A percentile compares a stretch with the other conserved stretches of the same genome.
Conservation (phyloP, 106 monocot genomes). For the Acorus calamus region DNA sequence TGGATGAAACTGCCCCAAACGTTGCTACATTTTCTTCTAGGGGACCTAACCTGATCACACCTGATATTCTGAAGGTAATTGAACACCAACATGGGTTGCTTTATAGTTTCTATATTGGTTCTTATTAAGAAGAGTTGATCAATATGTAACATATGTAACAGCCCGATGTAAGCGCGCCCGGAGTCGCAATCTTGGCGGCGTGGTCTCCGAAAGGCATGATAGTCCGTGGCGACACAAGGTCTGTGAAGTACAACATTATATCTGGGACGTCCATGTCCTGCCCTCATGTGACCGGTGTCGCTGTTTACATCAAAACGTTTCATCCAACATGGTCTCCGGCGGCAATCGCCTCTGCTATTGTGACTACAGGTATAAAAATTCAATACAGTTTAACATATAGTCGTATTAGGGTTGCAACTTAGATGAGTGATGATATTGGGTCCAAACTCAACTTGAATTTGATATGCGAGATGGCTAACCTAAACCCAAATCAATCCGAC, state of each 20-base stretch:
- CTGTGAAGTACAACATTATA: not conserved
- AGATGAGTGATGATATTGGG: no score
- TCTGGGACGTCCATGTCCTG: conserved; percentile 10
- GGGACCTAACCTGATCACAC: conserved; percentile 23
- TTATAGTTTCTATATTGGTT: no score
- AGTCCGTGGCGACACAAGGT: not conserved
- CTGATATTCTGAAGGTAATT: conserved; percentile 22
- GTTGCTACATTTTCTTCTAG: conserved; percentile 23
- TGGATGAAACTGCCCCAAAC: conserved; percentile 13
- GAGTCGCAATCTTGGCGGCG: conserved; percentile 1
- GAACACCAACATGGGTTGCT: not conserved
- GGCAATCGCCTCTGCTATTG: conserved; percentile 1
- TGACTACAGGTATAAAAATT: conserved; percentile 5
- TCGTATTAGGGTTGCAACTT: no score
- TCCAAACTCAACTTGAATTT: no score
- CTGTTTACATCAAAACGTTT: not conserved
- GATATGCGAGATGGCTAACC: no score
- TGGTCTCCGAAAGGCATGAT: conserved; percentile 5
- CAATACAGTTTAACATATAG: no score
- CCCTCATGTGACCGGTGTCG: conserved; percentile 4
- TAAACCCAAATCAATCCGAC: no score
- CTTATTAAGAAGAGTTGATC: not conserved
- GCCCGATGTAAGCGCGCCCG: not conserved
- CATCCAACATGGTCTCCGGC: not conserved
- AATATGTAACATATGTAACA: conserved; percentile 2